Base-by-base conservation (phyloP, 1,139 yeast genomes). In the Wickerhamomyces sp. region DNA sequence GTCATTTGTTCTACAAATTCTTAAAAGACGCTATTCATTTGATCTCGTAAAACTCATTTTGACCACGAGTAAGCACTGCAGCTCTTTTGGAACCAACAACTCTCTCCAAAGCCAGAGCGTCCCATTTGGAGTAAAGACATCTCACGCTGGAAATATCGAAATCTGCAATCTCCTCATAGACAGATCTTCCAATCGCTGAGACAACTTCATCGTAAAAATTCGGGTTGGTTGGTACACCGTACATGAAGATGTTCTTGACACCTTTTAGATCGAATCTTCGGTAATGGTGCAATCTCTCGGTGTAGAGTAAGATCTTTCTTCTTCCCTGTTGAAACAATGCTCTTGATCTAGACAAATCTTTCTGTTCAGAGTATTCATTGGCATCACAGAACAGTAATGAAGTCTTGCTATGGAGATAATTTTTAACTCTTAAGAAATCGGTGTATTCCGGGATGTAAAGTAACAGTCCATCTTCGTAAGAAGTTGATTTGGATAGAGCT, bases 261-360 rank as follows among this genome's bases (percentile, higher is more conserved):
- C 97, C 98, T 42, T 70, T 74, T 36, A 93, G 67, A 39, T 85
- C 91, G 55, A 75, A 88, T 38, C 97, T 69, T 47, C 96, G 73
- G 64, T 81, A 91, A 55, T 86, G 93, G 56, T 91, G 98, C 57
- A 89, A 66, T 68, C 99, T 82, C 52, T 91, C 97, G 0, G 96
- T 86, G 59, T 88, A 88, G 15, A 91, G 59, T 61, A 93, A 57
- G 23, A 89, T 72, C 50, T 86, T 84, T 28, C 74, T 69, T 38
- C 78, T 72, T 1, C 91, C 88, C 30, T 64, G 62, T 41, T 61
- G 65, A 54, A 91, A 91, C 26, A 70, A 64, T 6, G 86, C 72
- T 49, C 98, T 71, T 14, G 80, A 75, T 36, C 86, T 70, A 1
- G 89, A 75, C 26, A 87, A 58, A 39, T 83, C 82, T 12, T 84